A percentile compares a stretch with the other conserved stretches of the same genome.
Evolutionary conservation across 108 stramenopile genomes (phyloP).

Genomic region (Nitzschia sp.): DNA sequence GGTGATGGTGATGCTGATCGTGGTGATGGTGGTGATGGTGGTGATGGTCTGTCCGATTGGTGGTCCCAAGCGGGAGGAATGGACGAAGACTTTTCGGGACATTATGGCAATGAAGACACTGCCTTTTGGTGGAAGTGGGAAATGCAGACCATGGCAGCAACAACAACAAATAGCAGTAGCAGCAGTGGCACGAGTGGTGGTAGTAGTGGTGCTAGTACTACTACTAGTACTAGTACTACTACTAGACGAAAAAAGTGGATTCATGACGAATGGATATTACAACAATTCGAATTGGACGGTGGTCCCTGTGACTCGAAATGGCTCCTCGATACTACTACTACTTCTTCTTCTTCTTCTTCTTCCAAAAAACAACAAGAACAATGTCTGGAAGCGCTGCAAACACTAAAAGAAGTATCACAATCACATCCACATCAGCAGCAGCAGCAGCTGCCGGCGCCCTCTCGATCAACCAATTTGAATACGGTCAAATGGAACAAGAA

Average conservation of each 20-base stretch:
- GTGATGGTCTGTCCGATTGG: no score
- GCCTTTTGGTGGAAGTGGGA: conserved; percentile 5
- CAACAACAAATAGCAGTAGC: no score
- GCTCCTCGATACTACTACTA: neutral
- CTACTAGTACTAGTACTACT: no score
- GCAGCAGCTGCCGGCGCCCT: neutral
- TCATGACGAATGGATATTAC: neutral
- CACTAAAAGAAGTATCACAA: no score
- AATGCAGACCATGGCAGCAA: neutral
- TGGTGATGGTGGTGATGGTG: no score
- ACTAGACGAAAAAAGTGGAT: neutral
- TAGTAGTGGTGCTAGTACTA: no score
- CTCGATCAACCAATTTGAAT: conserved; percentile 1
- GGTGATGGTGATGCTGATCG: no score
- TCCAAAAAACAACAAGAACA: neutral
- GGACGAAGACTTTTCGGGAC: conserved; percentile 4
- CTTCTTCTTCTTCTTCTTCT: no score
- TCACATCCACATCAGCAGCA: no score
- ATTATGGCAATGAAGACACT: conserved; percentile 6
- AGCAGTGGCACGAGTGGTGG: no score
- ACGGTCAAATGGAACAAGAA: neutral
- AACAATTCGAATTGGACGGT: neutral
- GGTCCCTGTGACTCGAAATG: conserved; percentile 1
- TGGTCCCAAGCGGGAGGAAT: neutral
- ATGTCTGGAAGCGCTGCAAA: neutral